Percentiles rank a stretch among this genome's conserved stretches.
Evolutionary conservation across 1,284 basidiomycete species (phyloP).

Genomic region (Xanthoconium separans): DNA sequence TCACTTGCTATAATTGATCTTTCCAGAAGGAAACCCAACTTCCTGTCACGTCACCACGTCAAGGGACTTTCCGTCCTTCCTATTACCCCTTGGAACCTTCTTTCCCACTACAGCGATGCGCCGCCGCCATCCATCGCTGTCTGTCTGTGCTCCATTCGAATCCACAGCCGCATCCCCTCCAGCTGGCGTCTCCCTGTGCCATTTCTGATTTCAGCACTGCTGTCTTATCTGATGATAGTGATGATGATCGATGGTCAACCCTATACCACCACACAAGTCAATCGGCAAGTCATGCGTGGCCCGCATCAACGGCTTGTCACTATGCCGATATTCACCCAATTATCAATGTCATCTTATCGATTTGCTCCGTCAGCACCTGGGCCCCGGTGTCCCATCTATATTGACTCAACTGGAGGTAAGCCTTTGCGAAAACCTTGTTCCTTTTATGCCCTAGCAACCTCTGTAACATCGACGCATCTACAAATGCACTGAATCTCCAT

Average conservation of each 20-base stretch:
- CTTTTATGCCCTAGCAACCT: constrained; percentile 3
- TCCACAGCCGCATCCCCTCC: not conserved
- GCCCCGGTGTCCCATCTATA: not conserved
- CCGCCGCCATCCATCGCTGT: constrained; percentile 7
- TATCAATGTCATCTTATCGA: constrained; percentile 5
- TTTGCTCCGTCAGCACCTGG: not conserved
- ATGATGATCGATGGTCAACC: constrained; percentile 12
- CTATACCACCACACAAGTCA: not conserved
- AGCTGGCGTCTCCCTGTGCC: not conserved
- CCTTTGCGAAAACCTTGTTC: constrained; percentile 1
- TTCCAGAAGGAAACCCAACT: constrained; percentile 1
- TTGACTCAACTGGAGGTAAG: not conserved
- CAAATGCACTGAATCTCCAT: not conserved
- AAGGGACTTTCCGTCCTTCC: constrained; percentile 7
- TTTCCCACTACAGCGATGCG: constrained; percentile 9
- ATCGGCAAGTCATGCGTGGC: not conserved
- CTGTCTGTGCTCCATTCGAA: constrained; percentile 11
- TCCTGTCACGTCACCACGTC: constrained; percentile 7
- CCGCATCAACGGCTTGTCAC: not conserved
- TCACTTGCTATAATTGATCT: constrained; percentile 8
- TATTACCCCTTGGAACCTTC: constrained; percentile 5
- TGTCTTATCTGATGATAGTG: constrained; percentile 13
- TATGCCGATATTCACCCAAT: not conserved
- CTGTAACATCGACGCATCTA: not conserved
- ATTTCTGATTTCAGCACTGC: not conserved